Evolutionary conservation across 345 rosid genomes (phyloP), one percentile per base, ranked within the genome.

Genomic region (Clausena lansium): DNA sequence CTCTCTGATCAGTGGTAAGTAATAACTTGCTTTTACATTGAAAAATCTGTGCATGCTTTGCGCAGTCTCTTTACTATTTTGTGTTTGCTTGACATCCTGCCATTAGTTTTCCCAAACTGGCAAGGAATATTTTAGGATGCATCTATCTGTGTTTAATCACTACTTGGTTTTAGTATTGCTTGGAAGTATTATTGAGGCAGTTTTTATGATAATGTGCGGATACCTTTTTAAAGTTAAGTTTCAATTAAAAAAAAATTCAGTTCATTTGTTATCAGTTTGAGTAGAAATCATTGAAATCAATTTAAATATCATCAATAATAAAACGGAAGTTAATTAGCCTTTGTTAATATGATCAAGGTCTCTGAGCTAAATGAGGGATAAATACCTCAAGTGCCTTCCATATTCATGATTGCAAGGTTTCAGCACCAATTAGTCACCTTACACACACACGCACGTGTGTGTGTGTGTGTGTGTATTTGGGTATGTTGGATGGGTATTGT

Each of bases 1-100:
- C 95, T 95, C 60, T 86, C 98, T 80, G 97, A 95, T 79, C 97
- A 90, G 78, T 95, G 98, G 98, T 95, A 86, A 73, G 84, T 67
- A 45, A 66, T 38, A 39, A 38, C 71, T 17, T 20, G 22, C 47
- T 41, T 47, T 28, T 27, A 45, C 41, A 57, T 15, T 63, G 22
- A 41, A 10, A 69, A 60, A 19, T 55, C 15, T 50, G 33, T 32
- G 25, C 33, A 1, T 77, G 73, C 55, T 65, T 64, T 32, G 27
- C 57, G 2, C 27, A 2, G 57, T 27, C 17, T 62, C 65, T 28
- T 41, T 45, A 39, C 17, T 32, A 10, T 63, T 33, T 32, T 75
- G 30, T 8, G 13, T 45, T 47, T 47, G n/a, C n/a, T 30, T 52
- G 24, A 9, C 24, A n/a, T 32, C 33, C n/a, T 75, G 78, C 62